Conservation (phyloP, 169 alveolate genomes). For the Plasmodium chabaudi region DNA sequence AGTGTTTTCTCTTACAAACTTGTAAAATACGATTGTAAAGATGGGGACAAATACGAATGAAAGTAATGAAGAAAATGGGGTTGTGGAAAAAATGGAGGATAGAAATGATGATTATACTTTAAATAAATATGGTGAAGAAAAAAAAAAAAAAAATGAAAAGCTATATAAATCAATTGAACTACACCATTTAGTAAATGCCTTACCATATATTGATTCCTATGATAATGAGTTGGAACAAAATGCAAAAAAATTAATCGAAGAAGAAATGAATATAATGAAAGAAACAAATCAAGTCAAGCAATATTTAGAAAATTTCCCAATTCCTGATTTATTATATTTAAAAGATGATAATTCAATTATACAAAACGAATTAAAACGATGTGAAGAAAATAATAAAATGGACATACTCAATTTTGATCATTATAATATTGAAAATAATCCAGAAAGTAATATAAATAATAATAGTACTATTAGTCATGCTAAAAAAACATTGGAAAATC, state of each 20-base stretch:
- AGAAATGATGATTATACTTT: too few relatives aligned
- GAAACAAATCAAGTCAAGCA: slow-evolving; percentile 32
- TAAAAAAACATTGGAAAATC: slow-evolving; percentile 19
- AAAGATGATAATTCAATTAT: slow-evolving; percentile 27
- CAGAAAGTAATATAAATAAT: not conserved
- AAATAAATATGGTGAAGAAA: not conserved
- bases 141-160: slow-evolving; percentile 12
- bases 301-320: slow-evolving; percentile 19
- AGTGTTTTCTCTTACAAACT: too few relatives aligned
- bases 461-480: slow-evolving; percentile 8
- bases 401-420: slow-evolving; percentile 8
- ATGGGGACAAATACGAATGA: too few relatives aligned
- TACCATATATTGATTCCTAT: slow-evolving; percentile 58
- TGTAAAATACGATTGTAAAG: too few relatives aligned
- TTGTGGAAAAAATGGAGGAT: too few relatives aligned
- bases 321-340: slow-evolving; percentile 14
- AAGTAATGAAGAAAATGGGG: too few relatives aligned
- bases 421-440: slow-evolving; percentile 28
- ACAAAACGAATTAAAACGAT: slow-evolving; percentile 38
- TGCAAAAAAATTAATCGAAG: slow-evolving; percentile 52
- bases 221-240: slow-evolving; percentile 47
- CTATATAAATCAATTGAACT: slow-evolving; percentile 21
- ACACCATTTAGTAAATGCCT: slow-evolving; percentile 40
- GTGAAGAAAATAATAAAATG: slow-evolving; percentile 34
- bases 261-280: slow-evolving; percentile 60